Conservation (phyloP, 2,329 filamentous ascomycete species). For the Diaporthe citrichinensis region DNA sequence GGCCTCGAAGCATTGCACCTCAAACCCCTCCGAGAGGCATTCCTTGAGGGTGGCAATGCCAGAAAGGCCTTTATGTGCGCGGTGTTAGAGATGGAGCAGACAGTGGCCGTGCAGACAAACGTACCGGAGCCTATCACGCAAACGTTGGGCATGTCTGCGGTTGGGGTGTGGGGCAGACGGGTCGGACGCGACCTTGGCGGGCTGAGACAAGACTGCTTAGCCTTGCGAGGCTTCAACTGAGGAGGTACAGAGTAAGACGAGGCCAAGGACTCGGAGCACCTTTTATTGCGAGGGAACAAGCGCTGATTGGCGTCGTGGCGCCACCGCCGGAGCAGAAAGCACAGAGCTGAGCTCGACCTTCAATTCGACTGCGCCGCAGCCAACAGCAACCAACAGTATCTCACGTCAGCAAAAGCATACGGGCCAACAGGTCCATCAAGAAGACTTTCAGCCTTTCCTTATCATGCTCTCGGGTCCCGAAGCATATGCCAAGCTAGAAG, state of each 20-base stretch:
- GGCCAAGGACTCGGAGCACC: background rate
- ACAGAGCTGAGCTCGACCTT: background rate
- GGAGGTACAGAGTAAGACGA: background rate
- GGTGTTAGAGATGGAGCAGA: background rate
- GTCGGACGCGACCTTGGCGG: constrained; percentile 1
- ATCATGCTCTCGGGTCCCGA: background rate
- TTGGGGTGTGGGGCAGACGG: background rate
- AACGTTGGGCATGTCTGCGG: constrained; percentile 17
- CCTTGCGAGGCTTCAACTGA: background rate
- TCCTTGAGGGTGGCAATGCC: constrained; percentile 56
- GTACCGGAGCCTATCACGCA: constrained; percentile 39
- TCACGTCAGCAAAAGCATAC: constrained; percentile 20
- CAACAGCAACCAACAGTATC: background rate
- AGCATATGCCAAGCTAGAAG: background rate
- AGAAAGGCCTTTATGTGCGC: constrained; percentile 47
- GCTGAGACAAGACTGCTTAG: constrained; percentile 9
- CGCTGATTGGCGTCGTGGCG: background rate
- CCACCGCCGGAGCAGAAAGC: background rate
- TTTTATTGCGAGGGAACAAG: background rate
- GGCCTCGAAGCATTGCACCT: constrained; percentile 53
- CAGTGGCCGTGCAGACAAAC: background rate
- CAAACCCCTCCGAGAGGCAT: constrained; percentile 53
- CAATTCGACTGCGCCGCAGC: constrained; percentile 17
- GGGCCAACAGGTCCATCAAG: background rate
- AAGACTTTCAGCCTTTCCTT: background rate